Evolutionary conservation across 1,284 basidiomycete species (phyloP), one percentile per base, ranked within the genome.

Genomic region (Fomes fomentarius): DNA sequence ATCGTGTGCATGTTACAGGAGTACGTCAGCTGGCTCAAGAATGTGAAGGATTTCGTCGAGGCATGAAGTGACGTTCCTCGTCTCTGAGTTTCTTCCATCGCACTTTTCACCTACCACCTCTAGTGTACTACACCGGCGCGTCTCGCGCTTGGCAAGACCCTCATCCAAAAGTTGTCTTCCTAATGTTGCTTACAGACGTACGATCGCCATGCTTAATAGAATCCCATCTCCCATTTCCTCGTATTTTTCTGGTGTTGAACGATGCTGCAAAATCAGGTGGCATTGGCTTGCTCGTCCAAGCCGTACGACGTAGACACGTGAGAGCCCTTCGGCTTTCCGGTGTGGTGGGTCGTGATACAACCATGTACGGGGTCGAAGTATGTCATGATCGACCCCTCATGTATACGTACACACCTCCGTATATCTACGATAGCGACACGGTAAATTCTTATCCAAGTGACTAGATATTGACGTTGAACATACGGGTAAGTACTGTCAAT

Each of bases 11-110:
- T 31, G 57, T 33, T 54, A 19, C 19, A 94, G 91, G 96, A 98
- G 77, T 98, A 98, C 74, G 84, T 95, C 67, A 78, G 77, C 62
- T 98, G 96, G 96, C 77, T 98, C 66, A 76, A 82, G 62, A 86
- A 87, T 65, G 87, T 97, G 73, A 91, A 93, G 81, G 70, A 70
- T 15, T 98, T 98, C 69, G 75, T 98, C 64, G 91, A 96, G 54
- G 59, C 53, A 19, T 61, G 41, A 54, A 22, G 10, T 21, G 10
- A 5, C 38, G 11, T 19, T 31, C 15, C 28, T 5, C 19, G 12
- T 21, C 15, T 24, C 42, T 4, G 33, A 39, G 9, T 3, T 22
- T 22, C 11, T 6, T 21, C 31, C 12, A 22, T 4, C 42, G 11
- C 34, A 24, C 15, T 17, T 4, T 22, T 26, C 19, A 7, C 22